Conservation (phyloP, 805 yeast species). For the Alloascoidea africana region DNA sequence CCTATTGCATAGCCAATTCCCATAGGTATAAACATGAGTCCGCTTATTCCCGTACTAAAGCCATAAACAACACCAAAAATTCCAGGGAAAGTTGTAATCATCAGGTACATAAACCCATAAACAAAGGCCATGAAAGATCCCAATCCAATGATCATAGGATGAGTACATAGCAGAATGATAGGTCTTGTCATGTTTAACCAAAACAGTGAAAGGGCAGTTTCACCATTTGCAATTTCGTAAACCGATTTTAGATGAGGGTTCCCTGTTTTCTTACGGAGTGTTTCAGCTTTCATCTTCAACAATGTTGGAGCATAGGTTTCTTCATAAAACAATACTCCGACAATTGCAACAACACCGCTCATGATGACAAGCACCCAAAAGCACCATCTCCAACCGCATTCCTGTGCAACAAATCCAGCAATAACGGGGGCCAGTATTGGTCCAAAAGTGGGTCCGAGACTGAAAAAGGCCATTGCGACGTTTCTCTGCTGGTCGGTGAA, state of each 20-base stretch:
- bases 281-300: conserved; percentile 28
- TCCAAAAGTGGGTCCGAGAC: conserved; percentile 34
- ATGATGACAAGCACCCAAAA: conserved; percentile 42
- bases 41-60: conserved; percentile 31
- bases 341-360: conserved; percentile 30
- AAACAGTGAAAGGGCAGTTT: conserved; percentile 23
- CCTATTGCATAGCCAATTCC: conserved; percentile 41
- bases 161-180: conserved; percentile 30
- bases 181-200: conserved; percentile 36
- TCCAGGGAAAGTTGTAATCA: conserved; percentile 44
- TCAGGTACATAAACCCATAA: conserved; percentile 51
- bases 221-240: conserved; percentile 42
- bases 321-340: conserved; percentile 28
- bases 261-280: conserved; percentile 36
- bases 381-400: conserved; percentile 46
- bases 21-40: conserved; percentile 43
- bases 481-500: conserved; percentile 36
- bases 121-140: conserved; percentile 51
- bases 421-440: conserved; percentile 46
- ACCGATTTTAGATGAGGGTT: conserved; percentile 42
- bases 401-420: conserved; percentile 37
- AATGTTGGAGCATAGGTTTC: conserved; percentile 49
- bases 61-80: conserved; percentile 33
- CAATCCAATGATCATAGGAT: conserved; percentile 50
- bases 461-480: conserved; percentile 30